phyloP scores from a whole-genome alignment of 148 eudicot species.

The Fagopyrum tataricum region DNA sequence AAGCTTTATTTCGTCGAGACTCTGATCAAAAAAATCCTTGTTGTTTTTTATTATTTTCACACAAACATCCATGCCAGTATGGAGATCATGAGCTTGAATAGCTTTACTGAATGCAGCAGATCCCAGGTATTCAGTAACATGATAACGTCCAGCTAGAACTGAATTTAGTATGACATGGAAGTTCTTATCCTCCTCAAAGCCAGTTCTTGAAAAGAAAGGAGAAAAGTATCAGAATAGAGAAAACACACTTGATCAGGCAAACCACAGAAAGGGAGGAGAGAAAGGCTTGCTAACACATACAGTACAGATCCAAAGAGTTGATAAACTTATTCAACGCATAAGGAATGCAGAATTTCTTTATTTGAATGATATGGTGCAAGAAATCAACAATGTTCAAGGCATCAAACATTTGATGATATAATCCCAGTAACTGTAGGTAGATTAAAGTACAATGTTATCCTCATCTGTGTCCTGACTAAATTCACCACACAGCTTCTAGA shows the following conservation, averaged over 20 bases:
- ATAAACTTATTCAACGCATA: background rate
- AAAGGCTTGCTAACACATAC: background rate
- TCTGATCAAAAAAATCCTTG: slow-evolving; percentile 98
- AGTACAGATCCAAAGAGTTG: background rate
- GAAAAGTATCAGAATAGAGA: slow-evolving; percentile 13
- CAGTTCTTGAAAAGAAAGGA: slow-evolving; percentile 41
- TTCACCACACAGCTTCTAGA: background rate
- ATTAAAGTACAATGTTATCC: background rate
- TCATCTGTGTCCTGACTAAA: too few relatives aligned
- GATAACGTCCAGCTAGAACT: slow-evolving; percentile 94
- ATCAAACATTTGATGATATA: background rate
- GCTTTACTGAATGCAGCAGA: slow-evolving; percentile 99
- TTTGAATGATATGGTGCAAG: background rate
- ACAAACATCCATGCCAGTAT: slow-evolving; percentile 98
- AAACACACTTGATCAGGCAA: background rate
- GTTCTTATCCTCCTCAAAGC: slow-evolving; percentile 98
- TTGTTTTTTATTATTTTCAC: slow-evolving; percentile 96
- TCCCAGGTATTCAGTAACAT: slow-evolving; percentile 94
- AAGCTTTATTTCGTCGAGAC: slow-evolving; percentile 98
- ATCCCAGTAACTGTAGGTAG: background rate
- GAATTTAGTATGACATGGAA: slow-evolving; percentile 86
- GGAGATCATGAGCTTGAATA: slow-evolving; percentile 97
- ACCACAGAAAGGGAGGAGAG: background rate
- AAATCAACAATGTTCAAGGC: background rate
- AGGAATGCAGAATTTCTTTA: background rate